These are phyloP conservation scores for Aspergillus persii DNA, from an alignment of 2,329 filamentous ascomycete species.

Conservation along the genomic window DNA sequence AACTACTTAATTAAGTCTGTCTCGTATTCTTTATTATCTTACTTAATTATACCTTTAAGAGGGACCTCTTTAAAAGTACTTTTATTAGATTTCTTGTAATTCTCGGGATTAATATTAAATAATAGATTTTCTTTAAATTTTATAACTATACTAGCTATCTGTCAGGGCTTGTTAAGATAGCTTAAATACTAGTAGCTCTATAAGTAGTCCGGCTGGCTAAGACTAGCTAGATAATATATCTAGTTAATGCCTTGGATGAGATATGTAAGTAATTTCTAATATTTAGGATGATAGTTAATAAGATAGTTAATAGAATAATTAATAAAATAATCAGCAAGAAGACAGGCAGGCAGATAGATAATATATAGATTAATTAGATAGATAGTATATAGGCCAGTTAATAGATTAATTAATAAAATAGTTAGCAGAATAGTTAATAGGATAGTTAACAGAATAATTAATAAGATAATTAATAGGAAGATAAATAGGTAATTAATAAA, in stretches of 20 bases:
- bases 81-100: neutral
- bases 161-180: conserved; percentile 2
- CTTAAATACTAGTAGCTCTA: conserved; percentile 3
- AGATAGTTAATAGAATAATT: too few species aligned
- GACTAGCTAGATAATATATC: neutral
- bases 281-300: too few species aligned
- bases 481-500: too few species aligned
- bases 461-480: too few species aligned
- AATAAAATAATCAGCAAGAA: too few species aligned
- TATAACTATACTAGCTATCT: conserved; percentile 5
- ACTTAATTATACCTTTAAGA: neutral
- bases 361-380: too few species aligned
- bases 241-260: neutral
- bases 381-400: too few species aligned
- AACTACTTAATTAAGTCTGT: neutral
- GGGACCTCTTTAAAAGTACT: conserved; percentile 1
- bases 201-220: neutral
- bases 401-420: too few species aligned
- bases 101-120: neutral
- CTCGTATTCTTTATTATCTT: conserved; percentile 1
- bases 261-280: neutral
- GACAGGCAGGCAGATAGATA: too few species aligned
- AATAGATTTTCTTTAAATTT: conserved; percentile 1
- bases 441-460: too few species aligned
- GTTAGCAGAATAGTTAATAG: too few species aligned